phyloP scores from a whole-genome alignment of 1,284 basidiomycete species.

The Pholiota adiposa region DNA sequence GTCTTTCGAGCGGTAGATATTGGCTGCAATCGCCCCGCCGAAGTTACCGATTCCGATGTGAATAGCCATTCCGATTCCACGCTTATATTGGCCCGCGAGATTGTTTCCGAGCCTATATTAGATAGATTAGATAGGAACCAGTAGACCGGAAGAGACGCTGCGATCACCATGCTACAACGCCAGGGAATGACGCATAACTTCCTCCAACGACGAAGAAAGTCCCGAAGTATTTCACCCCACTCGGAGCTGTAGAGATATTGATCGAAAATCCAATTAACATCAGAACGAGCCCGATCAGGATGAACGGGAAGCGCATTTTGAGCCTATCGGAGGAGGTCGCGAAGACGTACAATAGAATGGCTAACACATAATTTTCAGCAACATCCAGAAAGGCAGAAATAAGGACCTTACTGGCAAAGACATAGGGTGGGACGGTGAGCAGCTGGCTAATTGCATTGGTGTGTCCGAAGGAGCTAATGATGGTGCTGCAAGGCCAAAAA shows the following conservation, averaged over 20 bases:
- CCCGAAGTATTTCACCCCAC: conserved; percentile 69
- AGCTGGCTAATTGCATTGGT: conserved; percentile 62
- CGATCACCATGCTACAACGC: conserved; percentile 64
- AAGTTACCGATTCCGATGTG: conserved; percentile 69
- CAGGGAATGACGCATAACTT: conserved; percentile 64
- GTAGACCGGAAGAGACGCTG: background rate
- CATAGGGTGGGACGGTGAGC: conserved; percentile 72
- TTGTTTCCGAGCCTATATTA: conserved; percentile 59
- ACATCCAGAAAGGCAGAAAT: background rate
- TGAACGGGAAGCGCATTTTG: conserved; percentile 62
- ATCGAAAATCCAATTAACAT: conserved; percentile 67
- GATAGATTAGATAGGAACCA: background rate
- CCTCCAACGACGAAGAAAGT: conserved; percentile 67
- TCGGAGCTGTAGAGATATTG: conserved; percentile 56
- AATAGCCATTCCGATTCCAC: conserved; percentile 63
- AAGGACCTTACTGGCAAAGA: conserved; percentile 54
- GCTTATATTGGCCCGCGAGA: conserved; percentile 66
- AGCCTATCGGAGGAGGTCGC: conserved; percentile 64
- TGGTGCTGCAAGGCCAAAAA: conserved; percentile 49
- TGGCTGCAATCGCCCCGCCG: conserved; percentile 58
- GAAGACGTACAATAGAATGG: conserved; percentile 54
- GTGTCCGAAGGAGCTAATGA: conserved; percentile 68
- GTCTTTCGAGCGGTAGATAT: conserved; percentile 64
- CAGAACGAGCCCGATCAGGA: conserved; percentile 55
- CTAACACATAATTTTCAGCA: conserved; percentile 24